Conservation (phyloP, 495 filamentous ascomycete species). For the Aspergillus olivimuriae region DNA sequence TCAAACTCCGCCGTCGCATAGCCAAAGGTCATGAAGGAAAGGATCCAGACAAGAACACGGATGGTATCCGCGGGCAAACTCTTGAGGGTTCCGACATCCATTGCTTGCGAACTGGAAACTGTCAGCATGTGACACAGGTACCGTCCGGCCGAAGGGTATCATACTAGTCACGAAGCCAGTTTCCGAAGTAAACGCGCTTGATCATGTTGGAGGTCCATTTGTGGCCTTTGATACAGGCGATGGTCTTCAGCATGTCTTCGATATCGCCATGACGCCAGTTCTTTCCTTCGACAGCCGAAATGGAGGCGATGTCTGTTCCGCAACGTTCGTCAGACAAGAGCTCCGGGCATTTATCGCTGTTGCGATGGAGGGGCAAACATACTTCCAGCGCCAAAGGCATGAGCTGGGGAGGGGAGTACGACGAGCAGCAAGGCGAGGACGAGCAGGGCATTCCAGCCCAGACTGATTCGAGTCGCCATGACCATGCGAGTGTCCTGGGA, state of each 20-base stretch:
- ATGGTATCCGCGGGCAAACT: constrained; percentile 86
- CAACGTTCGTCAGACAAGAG: no score
- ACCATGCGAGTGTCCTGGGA: constrained; percentile 7
- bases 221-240: constrained; percentile 81
- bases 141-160: constrained; percentile 3
- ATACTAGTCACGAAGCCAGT: constrained; percentile 45
- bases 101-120: constrained; percentile 66
- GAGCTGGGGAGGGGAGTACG: constrained; percentile 38
- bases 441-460: constrained; percentile 31
- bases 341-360: no score
- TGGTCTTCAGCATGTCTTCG: constrained; percentile 85
- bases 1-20: constrained; percentile 98
- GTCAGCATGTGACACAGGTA: constrained; percentile 9
- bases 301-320: constrained; percentile 86
- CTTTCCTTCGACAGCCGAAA: constrained; percentile 85
- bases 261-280: constrained; percentile 99
- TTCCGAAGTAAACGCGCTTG: constrained; percentile 86
- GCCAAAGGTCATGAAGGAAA: constrained; percentile 88
- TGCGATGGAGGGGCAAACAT: no score
- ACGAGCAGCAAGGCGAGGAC: constrained; percentile 57
- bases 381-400: constrained; percentile 88
- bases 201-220: constrained; percentile 94
- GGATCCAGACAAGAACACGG: constrained; percentile 81
- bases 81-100: constrained; percentile 89
- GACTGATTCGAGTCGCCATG: constrained; percentile 25